Percentiles rank a stretch among this genome's conserved stretches.
These are phyloP conservation scores for Grosmannia serpens DNA, from an alignment of 2,329 filamentous ascomycete genomes.

Conservation along the genomic window DNA sequence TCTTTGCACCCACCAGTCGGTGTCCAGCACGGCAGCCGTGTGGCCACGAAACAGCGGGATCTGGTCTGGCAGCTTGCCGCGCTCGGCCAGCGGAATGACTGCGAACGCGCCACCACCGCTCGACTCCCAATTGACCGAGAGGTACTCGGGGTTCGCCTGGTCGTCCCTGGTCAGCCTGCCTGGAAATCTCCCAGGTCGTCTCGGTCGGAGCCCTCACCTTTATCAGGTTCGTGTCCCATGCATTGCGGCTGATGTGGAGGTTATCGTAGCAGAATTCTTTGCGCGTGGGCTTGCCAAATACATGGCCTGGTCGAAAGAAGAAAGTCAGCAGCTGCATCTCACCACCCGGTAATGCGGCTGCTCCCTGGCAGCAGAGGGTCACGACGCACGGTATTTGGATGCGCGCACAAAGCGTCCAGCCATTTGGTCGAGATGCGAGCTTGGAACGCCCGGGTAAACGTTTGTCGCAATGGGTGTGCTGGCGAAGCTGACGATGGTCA, in stretches of 20 bases:
- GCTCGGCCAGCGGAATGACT: constrained; percentile 83
- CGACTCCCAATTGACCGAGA: constrained; percentile 97
- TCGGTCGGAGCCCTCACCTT: constrained; percentile 51
- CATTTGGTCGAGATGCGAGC: constrained; percentile 26
- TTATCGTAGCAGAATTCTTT: constrained; percentile 99
- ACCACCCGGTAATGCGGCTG: not conserved
- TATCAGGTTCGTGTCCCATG: constrained; percentile 97
- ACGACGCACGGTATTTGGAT: constrained; percentile 53
- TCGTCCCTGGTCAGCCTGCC: constrained; percentile 5
- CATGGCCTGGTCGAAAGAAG: constrained; percentile 59
- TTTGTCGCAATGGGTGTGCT: not conserved
- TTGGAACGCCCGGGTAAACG: not conserved
- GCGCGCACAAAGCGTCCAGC: constrained; percentile 55
- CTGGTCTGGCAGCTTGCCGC: constrained; percentile 80
- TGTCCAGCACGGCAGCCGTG: constrained; percentile 90
- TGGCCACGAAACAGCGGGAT: constrained; percentile 94
- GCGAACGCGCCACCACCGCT: constrained; percentile 94
- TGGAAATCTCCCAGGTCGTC: not conserved
- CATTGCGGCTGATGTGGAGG: constrained; percentile 91
- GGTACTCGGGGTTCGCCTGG: constrained; percentile 87
- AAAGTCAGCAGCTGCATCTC: not conserved
- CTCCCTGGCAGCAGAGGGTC: not conserved
- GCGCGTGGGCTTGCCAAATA: constrained; percentile 90
- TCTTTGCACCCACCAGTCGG: constrained; percentile 61
- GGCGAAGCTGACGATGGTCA: not conserved